A percentile compares a stretch with the other conserved stretches of the same genome.
phyloP scores from a whole-genome alignment of 1,284 basidiomycete species.

The Takashimella tepidaria region DNA sequence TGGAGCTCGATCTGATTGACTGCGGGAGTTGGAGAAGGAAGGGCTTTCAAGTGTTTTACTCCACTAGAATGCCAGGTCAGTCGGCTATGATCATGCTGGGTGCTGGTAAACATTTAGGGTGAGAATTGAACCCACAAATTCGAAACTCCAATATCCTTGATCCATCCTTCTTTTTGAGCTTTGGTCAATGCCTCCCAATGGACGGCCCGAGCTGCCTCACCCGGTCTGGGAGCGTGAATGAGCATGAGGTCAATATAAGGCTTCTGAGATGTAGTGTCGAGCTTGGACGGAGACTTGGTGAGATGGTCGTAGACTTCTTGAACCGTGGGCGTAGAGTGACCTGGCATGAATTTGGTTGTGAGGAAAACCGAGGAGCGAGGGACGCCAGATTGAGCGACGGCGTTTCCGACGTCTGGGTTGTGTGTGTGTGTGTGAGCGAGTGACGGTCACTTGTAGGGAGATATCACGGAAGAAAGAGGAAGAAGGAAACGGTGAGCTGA shows the following conservation, averaged over 20 bases:
- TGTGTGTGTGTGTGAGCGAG: neutral
- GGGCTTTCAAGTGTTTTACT: constrained; percentile 70
- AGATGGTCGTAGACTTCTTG: constrained; percentile 46
- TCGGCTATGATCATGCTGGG: too few relatives aligned
- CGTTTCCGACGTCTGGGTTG: constrained; percentile 28
- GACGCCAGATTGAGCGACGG: constrained; percentile 13
- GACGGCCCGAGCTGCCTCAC: constrained; percentile 27
- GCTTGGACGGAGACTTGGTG: constrained; percentile 17
- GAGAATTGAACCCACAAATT: constrained; percentile 62
- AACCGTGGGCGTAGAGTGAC: constrained; percentile 49
- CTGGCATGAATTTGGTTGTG: constrained; percentile 61
- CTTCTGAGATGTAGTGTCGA: constrained; percentile 13
- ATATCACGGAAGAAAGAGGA: constrained; percentile 20
- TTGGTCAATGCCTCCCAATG: constrained; percentile 32
- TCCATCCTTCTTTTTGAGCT: constrained; percentile 58
- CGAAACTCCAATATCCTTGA: constrained; percentile 67
- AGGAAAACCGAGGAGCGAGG: constrained; percentile 40
- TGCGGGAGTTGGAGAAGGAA: constrained; percentile 61
- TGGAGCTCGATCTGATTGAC: constrained; percentile 76
- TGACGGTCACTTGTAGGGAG: neutral
- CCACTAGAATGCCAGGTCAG: too few relatives aligned
- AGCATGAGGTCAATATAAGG: constrained; percentile 69
- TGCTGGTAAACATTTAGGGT: too few relatives aligned
- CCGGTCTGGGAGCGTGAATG: constrained; percentile 54
- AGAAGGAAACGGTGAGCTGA: too few relatives aligned